A percentile compares a stretch with the other conserved stretches of the same genome.
phyloP scores from a whole-genome alignment of 2,329 filamentous ascomycete species.

The Tolypocladium guangdongense region DNA sequence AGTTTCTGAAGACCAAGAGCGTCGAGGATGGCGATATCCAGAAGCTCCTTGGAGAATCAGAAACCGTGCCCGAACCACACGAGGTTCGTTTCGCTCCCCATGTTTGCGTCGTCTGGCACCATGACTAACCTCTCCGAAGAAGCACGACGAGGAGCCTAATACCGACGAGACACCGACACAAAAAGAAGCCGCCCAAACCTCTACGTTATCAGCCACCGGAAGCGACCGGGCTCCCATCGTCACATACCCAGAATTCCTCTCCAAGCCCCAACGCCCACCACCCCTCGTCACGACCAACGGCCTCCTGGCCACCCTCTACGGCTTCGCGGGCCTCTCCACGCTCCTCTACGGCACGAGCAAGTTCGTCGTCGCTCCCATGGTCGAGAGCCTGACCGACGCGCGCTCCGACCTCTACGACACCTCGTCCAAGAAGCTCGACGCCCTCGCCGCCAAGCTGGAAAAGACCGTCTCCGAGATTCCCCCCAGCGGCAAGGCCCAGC shows the following conservation, averaged over 20 bases:
- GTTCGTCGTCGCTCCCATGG: conserved; percentile 55
- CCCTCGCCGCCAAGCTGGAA: conserved; percentile 41
- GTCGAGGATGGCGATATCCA: conserved; percentile 57
- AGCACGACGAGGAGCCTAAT: neutral
- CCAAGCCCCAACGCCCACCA: conserved; percentile 41
- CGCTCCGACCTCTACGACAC: conserved; percentile 41
- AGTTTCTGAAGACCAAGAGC: conserved; percentile 71
- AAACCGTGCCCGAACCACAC: conserved; percentile 5
- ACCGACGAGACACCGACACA: conserved; percentile 2
- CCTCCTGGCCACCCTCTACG: conserved; percentile 48
- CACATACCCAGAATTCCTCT: conserved; percentile 61
- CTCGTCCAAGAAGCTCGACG: conserved; percentile 32
- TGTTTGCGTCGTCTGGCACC: too few species aligned
- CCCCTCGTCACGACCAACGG: conserved; percentile 51
- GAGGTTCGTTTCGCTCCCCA: conserved; percentile 9
- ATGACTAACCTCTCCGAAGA: neutral
- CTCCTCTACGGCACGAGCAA: conserved; percentile 61
- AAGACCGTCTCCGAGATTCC: conserved; percentile 52
- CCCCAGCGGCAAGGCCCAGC: conserved; percentile 8
- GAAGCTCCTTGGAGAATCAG: conserved; percentile 40
- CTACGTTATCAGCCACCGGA: conserved; percentile 13
- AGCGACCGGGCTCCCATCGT: conserved; percentile 48
- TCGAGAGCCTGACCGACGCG: conserved; percentile 38
- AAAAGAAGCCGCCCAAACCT: conserved; percentile 6
- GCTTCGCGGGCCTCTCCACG: conserved; percentile 45